Base-by-base conservation (phyloP, 495 filamentous ascomycete genomes). In the Cercophora newfieldiana region DNA sequence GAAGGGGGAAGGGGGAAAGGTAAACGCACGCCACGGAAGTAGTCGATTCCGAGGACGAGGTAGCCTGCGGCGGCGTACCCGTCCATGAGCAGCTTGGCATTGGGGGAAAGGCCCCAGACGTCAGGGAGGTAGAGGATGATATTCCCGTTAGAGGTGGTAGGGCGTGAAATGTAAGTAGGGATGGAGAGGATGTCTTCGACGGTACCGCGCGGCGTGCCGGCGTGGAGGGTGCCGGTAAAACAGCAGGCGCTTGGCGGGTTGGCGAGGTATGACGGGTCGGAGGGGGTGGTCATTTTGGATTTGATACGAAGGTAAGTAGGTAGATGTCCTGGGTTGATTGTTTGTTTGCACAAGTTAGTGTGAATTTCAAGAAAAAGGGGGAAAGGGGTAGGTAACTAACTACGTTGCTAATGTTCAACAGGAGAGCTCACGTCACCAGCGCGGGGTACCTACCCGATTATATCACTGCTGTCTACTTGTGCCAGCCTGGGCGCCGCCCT, bases 51-150 rank as follows among this genome's bases (percentile, higher is more conserved):
- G 10, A 82, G 58, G 0, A 74, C 70, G 0, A 73, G 31, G 59
- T 78, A 82, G 0, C 79, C 79, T 2, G 78, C 77, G 50, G 77
- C 75, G 3, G 79, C 78, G 59, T 79, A 81, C 7, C 63, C 77
- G 65, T 82, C 78, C 74, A 81, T 78, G 10, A 80, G 65, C 28
- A 82, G 64, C 4, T 72, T 56, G 7, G 69, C 72, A 54, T 81
- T 82, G 33, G 65, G 71, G 54, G 75, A 79, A 37, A 80, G 62
- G 25, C 77, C 78, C 70, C 70, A 78, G 2, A 81, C 75, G 48
- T 82, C 80, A 0, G 78, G 77, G 61, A 76, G 80, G 68, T 78
- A 81, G 24, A 81, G 68, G 8, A 81, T 48, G 56, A 79, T 69
- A 56, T 80, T 50, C 7, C 77, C 78, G 63, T 80, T 81, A 1